Base-by-base conservation (phyloP, 2,329 filamentous ascomycete species). In the Aspergillus tamarii region DNA sequence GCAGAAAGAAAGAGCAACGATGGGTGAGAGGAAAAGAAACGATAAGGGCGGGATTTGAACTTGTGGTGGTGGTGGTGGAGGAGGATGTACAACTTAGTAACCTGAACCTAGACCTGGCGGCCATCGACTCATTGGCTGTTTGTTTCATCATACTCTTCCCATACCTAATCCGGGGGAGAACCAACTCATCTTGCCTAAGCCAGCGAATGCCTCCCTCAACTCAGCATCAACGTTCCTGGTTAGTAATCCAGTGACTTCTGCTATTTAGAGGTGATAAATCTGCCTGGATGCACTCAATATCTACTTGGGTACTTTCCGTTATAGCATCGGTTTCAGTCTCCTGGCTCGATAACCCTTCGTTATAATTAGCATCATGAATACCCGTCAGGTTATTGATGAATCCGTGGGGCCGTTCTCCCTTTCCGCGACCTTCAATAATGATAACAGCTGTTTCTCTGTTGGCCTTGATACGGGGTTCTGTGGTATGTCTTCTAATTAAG, bases 381-480 rank as follows among this genome's bases (percentile, higher is more conserved):
- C 93, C 50, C 87, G 94, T 64, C 91, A 91, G 59, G 88, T 91
- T 62, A 92, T 98, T 74, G 93, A 96, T 81, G 88, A 88, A 57
- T 88, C 91, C 21, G 85, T 85, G 50, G 88, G 89, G 60, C 90
- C 91, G 5, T 86, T 89, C 65, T 94, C 93, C 12, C 85, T 97
- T 43, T 96, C 92, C 16, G 88, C 90, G 53, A 88, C 91, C 10
- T 97, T 97, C 82, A 98, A 97, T 75, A 85, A 88, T 72, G 92
- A 95, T 76, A 87, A 87, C 68, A 94, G 88, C 70, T 94, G 91
- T 74, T 98, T 98, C 78, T 87, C 93, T 30, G 91, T 96, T 34
- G 95, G 93, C 10, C 84, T 97, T 10, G 91, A 96, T 74, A 89
- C 89, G 12, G 94, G 94, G 32, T 94, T 96, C 77, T 91, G 90